Base-by-base conservation (phyloP, 2,329 filamentous ascomycete species). In the Colletotrichum plurivorum region DNA sequence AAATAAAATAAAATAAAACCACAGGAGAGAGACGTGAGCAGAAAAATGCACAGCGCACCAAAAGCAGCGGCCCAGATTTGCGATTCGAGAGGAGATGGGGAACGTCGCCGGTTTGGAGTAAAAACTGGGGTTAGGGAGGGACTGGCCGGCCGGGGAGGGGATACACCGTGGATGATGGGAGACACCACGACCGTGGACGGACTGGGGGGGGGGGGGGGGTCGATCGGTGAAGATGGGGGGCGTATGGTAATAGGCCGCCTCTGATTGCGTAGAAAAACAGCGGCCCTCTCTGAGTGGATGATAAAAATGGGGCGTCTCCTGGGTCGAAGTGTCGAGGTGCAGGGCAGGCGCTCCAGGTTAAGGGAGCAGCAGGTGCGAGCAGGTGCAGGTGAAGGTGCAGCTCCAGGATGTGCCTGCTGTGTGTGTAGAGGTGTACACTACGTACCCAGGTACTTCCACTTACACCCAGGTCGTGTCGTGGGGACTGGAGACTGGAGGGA, bases 101-200 rank as follows among this genome's bases (percentile, higher is more conserved):
- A 69, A 69, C 45, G 66, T 69, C 66, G 66, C 66, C 54, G 66
- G 56, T 55, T 55, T 56, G 66, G 55, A 69, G 66, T 52, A 69
- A 69, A 67, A 66, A 69, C 67, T 70, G 67, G 63, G 67, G 67
- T 58, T 57, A 57, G 56, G 63, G 46, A 61, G 57, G 52, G 45
- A 54, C 41, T 25, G 41, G 55, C 46, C 67, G 51, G 56, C 52
- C 67, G 67, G 56, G 63, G 67, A 67, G 63, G 52, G 56, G 51
- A 36, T 20, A 46, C 22, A 25, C 22, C 4, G 22, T 25, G 22
- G 22, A 25, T 25, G 22, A 25, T 22, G 22, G 22, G 2, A 22
- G 22, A 22, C 22, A n/a, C n/a, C n/a, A n/a, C n/a, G n/a, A n/a
- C n/a, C n/a, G n/a, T n/a, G n/a, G n/a, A n/a, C n/a, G n/a, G n/a